Conservation (phyloP, 495 filamentous ascomycete genomes). For the Penicillium chermesinum region DNA sequence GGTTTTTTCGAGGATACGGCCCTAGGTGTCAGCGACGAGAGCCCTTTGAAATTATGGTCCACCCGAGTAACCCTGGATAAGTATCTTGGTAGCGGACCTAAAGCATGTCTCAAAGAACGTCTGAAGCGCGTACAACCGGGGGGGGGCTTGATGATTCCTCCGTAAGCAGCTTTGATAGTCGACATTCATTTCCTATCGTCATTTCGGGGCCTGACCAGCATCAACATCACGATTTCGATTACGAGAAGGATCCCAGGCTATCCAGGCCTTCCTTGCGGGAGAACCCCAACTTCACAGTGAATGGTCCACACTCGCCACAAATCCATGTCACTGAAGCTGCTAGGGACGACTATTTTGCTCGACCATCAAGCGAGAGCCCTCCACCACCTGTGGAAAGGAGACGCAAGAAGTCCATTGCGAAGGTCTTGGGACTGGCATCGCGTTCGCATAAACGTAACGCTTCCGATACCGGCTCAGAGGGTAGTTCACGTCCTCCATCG, state of each 20-base stretch:
- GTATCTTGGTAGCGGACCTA: conserved; percentile 33
- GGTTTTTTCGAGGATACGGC: conserved; percentile 56
- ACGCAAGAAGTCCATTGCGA: conserved; percentile 3
- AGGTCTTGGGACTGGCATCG: conserved; percentile 10
- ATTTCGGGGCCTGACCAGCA: conserved; percentile 4
- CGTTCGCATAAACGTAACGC: conserved; percentile 12
- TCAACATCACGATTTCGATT: neutral
- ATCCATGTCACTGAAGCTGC: conserved; percentile 33
- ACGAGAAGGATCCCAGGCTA: conserved; percentile 9
- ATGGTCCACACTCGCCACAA: conserved; percentile 17
- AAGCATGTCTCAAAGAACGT: conserved; percentile 27
- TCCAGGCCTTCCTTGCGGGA: conserved; percentile 20
- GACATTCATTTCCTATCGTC: conserved; percentile 20
- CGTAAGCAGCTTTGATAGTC: conserved; percentile 32
- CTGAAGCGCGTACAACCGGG: conserved; percentile 22
- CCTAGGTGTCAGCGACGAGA: conserved; percentile 35
- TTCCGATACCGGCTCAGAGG: conserved; percentile 18
- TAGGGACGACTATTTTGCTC: conserved; percentile 21
- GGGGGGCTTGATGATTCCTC: conserved; percentile 28
- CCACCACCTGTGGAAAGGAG: conserved; percentile 10
- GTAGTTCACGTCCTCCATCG: conserved; percentile 18
- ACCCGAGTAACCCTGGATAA: conserved; percentile 46
- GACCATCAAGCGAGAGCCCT: conserved; percentile 17
- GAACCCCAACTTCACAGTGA: conserved; percentile 23
- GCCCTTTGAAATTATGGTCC: conserved; percentile 50